Evolutionary conservation across 2,329 filamentous ascomycete species (phyloP).

Genomic region (Chaetothyriales sp.): DNA sequence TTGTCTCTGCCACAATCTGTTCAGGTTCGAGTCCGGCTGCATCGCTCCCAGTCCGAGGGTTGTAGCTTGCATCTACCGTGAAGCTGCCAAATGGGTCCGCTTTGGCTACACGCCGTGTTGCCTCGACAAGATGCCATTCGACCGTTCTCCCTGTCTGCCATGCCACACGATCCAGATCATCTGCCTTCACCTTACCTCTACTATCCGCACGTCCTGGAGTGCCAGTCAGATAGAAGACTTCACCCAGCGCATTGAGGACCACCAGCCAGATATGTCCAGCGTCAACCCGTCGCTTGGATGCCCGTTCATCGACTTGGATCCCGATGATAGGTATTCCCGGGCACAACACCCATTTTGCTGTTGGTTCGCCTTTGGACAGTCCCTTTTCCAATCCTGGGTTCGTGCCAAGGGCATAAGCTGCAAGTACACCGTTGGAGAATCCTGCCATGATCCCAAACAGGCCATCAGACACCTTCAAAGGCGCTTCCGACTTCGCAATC

Average conservation of each 20-base stretch:
- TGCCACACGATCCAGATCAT: slow-evolving; percentile 49
- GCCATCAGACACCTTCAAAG: slow-evolving; percentile 58
- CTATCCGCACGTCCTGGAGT: slow-evolving; percentile 44
- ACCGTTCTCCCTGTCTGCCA: slow-evolving; percentile 69
- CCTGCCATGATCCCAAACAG: slow-evolving; percentile 70
- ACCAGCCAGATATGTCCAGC: slow-evolving; percentile 73
- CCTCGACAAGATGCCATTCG: slow-evolving; percentile 67
- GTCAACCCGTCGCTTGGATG: slow-evolving; percentile 53
- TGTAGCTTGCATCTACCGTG: slow-evolving; percentile 57
- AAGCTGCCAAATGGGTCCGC: slow-evolving; percentile 59
- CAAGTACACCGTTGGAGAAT: slow-evolving; percentile 68
- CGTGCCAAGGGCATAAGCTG: slow-evolving; percentile 60
- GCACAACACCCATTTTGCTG: slow-evolving; percentile 75
- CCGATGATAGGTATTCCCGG: slow-evolving; percentile 84
- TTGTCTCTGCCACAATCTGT: slow-evolving; percentile 60
- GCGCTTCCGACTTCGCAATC: slow-evolving; percentile 67
- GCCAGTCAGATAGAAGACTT: slow-evolving; percentile 70
- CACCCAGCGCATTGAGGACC: slow-evolving; percentile 82
- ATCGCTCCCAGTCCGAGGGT: slow-evolving; percentile 61
- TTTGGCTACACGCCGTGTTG: slow-evolving; percentile 55
- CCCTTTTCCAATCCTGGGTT: slow-evolving; percentile 45
- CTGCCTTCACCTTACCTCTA: slow-evolving; percentile 28
- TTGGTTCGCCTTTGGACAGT: slow-evolving; percentile 60
- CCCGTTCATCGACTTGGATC: slow-evolving; percentile 70
- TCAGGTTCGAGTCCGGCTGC: slow-evolving; percentile 54